Evolutionary conservation across 1,284 basidiomycete genomes (phyloP).

Genomic region (Puccinia hordei): DNA sequence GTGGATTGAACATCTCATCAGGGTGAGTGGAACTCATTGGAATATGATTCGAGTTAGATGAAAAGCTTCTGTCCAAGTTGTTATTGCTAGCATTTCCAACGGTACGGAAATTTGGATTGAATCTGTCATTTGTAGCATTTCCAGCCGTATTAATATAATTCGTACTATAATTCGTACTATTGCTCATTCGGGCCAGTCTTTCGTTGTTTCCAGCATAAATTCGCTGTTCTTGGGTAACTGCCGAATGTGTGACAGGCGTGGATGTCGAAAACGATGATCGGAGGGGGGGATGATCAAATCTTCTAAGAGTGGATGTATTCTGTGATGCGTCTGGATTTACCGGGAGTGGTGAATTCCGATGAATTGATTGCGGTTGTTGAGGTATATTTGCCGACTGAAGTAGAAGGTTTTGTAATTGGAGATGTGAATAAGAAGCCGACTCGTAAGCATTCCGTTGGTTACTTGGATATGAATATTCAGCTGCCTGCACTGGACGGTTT

Average conservation of each 20-base stretch:
- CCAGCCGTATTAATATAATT: neutral
- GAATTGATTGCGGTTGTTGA: neutral
- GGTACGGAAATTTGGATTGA: neutral
- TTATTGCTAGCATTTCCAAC: neutral
- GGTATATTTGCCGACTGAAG: neutral
- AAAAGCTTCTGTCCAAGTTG: neutral
- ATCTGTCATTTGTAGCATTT: neutral
- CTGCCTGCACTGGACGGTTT: neutral
- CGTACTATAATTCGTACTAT: neutral
- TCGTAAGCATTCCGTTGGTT: neutral
- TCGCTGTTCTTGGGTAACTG: neutral
- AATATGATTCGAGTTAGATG: neutral
- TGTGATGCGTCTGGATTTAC: neutral
- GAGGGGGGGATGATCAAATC: neutral
- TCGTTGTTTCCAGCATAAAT: neutral
- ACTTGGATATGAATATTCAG: neutral
- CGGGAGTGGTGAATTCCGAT: neutral
- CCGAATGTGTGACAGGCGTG: neutral
- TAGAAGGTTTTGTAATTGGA: slow-evolving; percentile 14
- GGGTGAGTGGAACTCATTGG: neutral
- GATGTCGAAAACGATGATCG: neutral
- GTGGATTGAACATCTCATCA: neutral
- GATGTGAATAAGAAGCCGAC: neutral
- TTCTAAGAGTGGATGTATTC: neutral
- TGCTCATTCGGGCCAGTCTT: neutral